Base-by-base conservation (phyloP, 345 rosid genomes). In the Nasturtium officinale region DNA sequence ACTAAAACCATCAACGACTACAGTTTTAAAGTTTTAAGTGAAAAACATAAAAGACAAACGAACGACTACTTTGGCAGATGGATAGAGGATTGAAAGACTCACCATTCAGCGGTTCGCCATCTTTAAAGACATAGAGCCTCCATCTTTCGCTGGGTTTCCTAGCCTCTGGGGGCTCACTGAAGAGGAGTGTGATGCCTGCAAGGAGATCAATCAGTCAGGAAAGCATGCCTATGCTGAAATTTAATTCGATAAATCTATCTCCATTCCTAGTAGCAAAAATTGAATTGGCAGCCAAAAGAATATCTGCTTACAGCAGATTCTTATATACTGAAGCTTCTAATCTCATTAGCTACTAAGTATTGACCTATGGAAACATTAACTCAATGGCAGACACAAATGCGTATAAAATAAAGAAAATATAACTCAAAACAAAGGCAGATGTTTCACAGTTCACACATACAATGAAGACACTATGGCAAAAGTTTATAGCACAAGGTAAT, bases 71-170 rank as follows among this genome's bases (percentile, higher is more conserved):
- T 60, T 20, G 61, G 47, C 37, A 29, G 38, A 67, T 52, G 48
- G 67, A 51, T 21, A 55, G 62, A 29, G 52, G 37, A 21, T 33
- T 65, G 9, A 28, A 69, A 54, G 62, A 65, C 79, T 63, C 72
- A 88, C 97, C 99, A 79, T 88, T 86, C 45, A 95, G 76, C 78
- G 84, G 88, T 78, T 94, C 97, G 38, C 90, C 92, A 37, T 75
- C 91, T 85, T 94, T 94, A 81, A 94, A 88, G 53, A 89, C 95
- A 84, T 91, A 91, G 4, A 94, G 90, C 65, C 96, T 82, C 98
- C 98, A 94, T 87, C 97, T 84, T 61, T 86, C 29, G 35, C 73
- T 70, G 68, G 99, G 98, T 86, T 87, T 89, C 33, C 90, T 86
- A 74, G 91, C 96, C 71, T 96, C 98, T 9, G 98, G 90, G 17